Base-by-base conservation (phyloP, 1,284 basidiomycete species). In the Pseudozyma tsukubaensis region DNA sequence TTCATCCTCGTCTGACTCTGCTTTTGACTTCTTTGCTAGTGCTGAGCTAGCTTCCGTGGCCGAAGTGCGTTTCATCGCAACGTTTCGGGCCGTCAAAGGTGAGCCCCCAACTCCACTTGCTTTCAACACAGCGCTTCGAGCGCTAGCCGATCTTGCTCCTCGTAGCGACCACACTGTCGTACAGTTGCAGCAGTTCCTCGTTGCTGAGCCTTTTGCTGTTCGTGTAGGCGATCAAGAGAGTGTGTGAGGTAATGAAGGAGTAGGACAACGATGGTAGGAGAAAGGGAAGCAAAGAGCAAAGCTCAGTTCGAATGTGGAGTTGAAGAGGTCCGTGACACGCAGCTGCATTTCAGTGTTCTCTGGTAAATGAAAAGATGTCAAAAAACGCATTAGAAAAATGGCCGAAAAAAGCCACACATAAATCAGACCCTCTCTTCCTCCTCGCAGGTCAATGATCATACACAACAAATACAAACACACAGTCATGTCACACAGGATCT, bases 1-100 rank as follows among this genome's bases (percentile, higher is more conserved):
- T 13, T 70, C 65, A 5, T 61, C 59, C 13, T 37, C 35, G 11
- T 40, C 49, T 2, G 68, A 70, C 14, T 34, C 67, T 7, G 52
- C 45, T 13, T 43, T 59, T 0, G 50, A n/a, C 39, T 59, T 56
- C 21, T 70, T 70, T 4, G 44, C 18, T n/a, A 1, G 29, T 1
- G 56, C 24, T 6, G 13, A 13, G 42, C 19, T 19, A 7, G 42
- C 37, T 11, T 44, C 45, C n/a, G 42, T 3, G 9, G 40, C 50
- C 4, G 62, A 32, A 21, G 61, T 48, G 13, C 67, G 67, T 48
- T 70, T 70, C 67, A 70, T 63, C 45, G 45, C 50, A 11, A 34
- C 9, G 19, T n/a, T 5, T 14, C 14, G 19, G 18, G 40, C 4
- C 21, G 8, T n/a, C 21, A 18, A 50, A 9, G 6, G 7, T 19